Conservation (phyloP, 1,284 basidiomycete genomes). For the Xanthoconium separans region DNA sequence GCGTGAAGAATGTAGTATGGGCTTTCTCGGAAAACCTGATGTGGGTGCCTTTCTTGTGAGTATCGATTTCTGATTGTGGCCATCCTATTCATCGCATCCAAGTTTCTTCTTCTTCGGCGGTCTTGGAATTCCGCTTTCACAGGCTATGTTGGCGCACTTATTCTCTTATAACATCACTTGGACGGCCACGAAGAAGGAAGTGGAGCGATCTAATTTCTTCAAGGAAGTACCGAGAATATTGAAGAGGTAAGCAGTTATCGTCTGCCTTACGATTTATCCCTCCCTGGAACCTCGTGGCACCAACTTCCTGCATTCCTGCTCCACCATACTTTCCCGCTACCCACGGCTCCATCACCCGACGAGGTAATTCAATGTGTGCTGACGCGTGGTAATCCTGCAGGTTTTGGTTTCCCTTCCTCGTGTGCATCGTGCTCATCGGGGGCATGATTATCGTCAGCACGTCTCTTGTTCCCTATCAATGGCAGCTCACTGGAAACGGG, state of each 20-base stretch:
- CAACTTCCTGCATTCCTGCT: background rate
- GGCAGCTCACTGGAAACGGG: conserved; percentile 57
- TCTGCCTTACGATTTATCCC: conserved; percentile 38
- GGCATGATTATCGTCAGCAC: conserved; percentile 61
- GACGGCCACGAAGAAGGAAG: conserved; percentile 78
- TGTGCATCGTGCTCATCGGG: conserved; percentile 39
- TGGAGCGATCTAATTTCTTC: conserved; percentile 84
- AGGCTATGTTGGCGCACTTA: conserved; percentile 76
- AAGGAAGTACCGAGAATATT: conserved; percentile 81
- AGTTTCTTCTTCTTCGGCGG: conserved; percentile 88
- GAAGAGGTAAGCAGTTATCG: conserved; percentile 61
- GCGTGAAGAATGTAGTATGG: conserved; percentile 53
- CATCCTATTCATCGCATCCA: conserved; percentile 13
- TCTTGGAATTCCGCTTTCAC: conserved; percentile 69
- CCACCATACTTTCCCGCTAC: background rate
- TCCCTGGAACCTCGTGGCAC: background rate
- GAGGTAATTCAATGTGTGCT: conserved; percentile 13
- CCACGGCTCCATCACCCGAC: conserved; percentile 3
- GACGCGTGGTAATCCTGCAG: conserved; percentile 19
- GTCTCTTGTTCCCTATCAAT: conserved; percentile 55
- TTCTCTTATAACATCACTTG: conserved; percentile 85
- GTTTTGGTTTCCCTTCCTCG: conserved; percentile 35
- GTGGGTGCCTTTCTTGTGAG: conserved; percentile 81
- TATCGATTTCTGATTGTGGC: conserved; percentile 15
- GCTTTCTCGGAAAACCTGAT: conserved; percentile 64